Percentiles rank a stretch among this genome's conserved stretches.
Conservation (phyloP, 2,329 filamentous ascomycete genomes). For the Lachnellula subtilissima region DNA sequence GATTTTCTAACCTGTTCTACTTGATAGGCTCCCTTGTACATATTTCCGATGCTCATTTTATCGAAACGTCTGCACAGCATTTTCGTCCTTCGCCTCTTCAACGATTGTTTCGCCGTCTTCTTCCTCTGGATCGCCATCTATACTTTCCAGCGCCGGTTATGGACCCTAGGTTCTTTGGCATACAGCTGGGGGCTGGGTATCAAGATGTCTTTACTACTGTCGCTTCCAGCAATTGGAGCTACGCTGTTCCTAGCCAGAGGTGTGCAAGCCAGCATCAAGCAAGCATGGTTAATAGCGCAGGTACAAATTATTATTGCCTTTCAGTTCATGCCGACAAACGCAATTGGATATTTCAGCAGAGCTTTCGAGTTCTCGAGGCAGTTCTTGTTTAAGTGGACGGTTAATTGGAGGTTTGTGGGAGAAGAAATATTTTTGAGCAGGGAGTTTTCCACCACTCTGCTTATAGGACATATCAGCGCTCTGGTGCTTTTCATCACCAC, state of each 20-base stretch:
- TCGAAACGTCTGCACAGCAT: slow-evolving; percentile 94
- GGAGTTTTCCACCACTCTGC: slow-evolving; percentile 52
- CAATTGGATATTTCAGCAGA: slow-evolving; percentile 67
- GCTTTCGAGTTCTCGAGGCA: slow-evolving; percentile 88
- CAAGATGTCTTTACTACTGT: slow-evolving; percentile 89
- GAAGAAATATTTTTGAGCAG: slow-evolving; percentile 74
- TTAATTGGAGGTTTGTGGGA: slow-evolving; percentile 96
- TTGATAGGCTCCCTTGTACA: slow-evolving; percentile 70
- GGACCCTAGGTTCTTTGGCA: slow-evolving; percentile 65
- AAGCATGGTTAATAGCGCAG: slow-evolving; percentile 68
- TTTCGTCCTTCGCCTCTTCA: slow-evolving; percentile 89
- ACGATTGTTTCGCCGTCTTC: slow-evolving; percentile 84
- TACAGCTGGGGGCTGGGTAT: slow-evolving; percentile 81
- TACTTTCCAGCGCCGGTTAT: slow-evolving; percentile 68
- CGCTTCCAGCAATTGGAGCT: slow-evolving; percentile 73
- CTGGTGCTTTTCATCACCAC: slow-evolving; percentile 52
- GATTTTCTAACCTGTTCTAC: slow-evolving; percentile 4
- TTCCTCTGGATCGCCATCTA: slow-evolving; percentile 81
- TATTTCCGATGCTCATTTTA: slow-evolving; percentile 78
- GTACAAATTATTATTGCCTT: slow-evolving; percentile 64
- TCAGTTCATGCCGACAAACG: slow-evolving; percentile 66
- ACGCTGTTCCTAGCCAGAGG: slow-evolving; percentile 72
- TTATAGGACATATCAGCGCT: slow-evolving; percentile 51
- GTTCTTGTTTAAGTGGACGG: slow-evolving; percentile 97
- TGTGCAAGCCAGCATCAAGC: slow-evolving; percentile 57